Base-by-base conservation (phyloP, 2,329 filamentous ascomycete species). In the Thielaviopsis populi region DNA sequence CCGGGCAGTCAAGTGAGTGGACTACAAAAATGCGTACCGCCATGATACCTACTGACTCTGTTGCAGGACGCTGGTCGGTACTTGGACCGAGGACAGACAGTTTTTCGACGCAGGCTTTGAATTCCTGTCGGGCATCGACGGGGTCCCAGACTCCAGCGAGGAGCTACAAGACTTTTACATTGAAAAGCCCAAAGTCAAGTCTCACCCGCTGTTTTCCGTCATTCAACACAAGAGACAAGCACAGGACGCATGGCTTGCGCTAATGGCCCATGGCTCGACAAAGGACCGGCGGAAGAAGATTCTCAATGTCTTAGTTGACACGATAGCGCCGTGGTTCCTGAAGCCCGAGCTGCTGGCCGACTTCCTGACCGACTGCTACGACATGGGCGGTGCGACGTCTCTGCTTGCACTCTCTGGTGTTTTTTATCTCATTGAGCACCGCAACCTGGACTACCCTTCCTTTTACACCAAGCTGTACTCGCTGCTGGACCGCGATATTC, bases 381-480 rank as follows among this genome's bases (percentile, higher is more conserved):
- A 96, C 70, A 78, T 85, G 7, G 91, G 92, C 61, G 94, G 94
- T 54, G 87, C 90, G 15, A 90, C 86, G 59, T 92, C 94, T 3
- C 79, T 99, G 3, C 81, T 96, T 22, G 91, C 95, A 1, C 79
- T 99, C 1, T 95, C 89, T 0, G 94, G 94, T 61, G 85, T 99
- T 56, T 99, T 96, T 76, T 94, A 95, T 72, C 82, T 99, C 62
- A 97, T 99, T 69, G 86, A 89, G 68, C 84, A 94, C 72, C 89
- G 89, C 71, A 99, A 99, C 72, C 80, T 99, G 66, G 94, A 99
- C 75, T 99, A 99, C 73, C 91, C 91, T 1, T 86, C 86, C 40
- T 99, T 99, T 76, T 99, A 95, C 75, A 76, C 80, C 62, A 97
- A 96, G 73, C 84, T 99, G 1, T 99, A 99, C 76, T 95, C 90